Base-by-base conservation (phyloP, 495 filamentous ascomycete species). In the Neurospora intermedia region DNA sequence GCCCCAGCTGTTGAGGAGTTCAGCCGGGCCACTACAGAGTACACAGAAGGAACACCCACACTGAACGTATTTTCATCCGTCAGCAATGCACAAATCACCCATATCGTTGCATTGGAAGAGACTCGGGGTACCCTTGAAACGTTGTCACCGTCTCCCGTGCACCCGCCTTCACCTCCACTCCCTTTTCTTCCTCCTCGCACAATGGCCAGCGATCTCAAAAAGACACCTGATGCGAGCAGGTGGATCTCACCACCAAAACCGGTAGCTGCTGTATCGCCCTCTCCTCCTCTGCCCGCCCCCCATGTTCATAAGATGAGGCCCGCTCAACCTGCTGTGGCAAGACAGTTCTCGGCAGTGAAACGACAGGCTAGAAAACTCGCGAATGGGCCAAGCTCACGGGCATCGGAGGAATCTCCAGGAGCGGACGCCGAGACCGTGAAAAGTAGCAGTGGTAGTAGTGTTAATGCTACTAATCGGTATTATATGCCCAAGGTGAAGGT, bases 401-500 rank as follows among this genome's bases (percentile, higher is more conserved):
- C 69, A 20, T n/a, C 70, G 27, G 72, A 74, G 31, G 41, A 70
- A 31, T 48, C 71, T 13, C 41, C 71, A 18, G 46, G 71, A 70
- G 71, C 74, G 9, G 74, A 76, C 16, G 72, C 71, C 3, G 73
- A 74, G 10, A 18, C 27, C 15, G 3, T 66, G 6, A 35, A 66
- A 66, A 66, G 54, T 35, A 18, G 13, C 27, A 66, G 15, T 15
- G 43, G 9, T 31, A 38, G 71, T 69, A 39, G 72, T 23, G 9
- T 18, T 35, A 43, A 40, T 42, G 20, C 59, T 46, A 27, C 38
- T 16, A 54, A 46, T 27, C 27, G 66, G 18, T 69, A 41, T 8
- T 27, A 23, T 62, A 31, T 76, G 42, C 80, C 75, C n/a, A 81
- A 72, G 74, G 48, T 76, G 13, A 75, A 75, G 38, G 74, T 80